These are phyloP conservation scores for Aechmea fasciata DNA, from an alignment of 176 grass and related monocot genomes.

Conservation along the genomic window DNA sequence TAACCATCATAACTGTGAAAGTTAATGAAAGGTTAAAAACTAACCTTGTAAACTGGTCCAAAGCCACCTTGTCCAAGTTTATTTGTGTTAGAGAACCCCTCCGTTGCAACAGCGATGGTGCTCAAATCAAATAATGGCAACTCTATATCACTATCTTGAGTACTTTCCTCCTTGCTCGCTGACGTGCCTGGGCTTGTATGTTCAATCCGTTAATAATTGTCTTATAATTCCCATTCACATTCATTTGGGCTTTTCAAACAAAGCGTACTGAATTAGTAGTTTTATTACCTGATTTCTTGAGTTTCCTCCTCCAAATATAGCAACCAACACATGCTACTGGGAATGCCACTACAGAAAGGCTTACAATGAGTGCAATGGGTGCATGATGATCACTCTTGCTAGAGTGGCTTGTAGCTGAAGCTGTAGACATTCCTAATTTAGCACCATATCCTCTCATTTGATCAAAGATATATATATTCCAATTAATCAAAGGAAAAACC, in stretches of 20 bases:
- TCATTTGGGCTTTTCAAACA: background rate
- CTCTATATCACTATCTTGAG: constrained; percentile 27
- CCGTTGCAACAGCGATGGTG: constrained; percentile 34
- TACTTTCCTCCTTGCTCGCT: constrained; percentile 29
- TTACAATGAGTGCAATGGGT: constrained; percentile 8
- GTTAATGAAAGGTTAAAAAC: background rate
- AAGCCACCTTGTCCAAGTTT: constrained; percentile 62
- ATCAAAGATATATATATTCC: no score
- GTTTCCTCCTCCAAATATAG: constrained; percentile 20
- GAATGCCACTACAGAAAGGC: constrained; percentile 12
- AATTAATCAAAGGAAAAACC: no score
- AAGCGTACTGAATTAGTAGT: background rate
- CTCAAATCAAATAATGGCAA: constrained; percentile 46
- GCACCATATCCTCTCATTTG: no score
- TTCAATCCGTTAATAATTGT: no score
- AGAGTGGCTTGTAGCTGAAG: constrained; percentile 15
- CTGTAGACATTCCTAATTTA: background rate
- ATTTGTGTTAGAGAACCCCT: constrained; percentile 48
- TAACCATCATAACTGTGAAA: no score
- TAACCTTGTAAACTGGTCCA: constrained; percentile 57
- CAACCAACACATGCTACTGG: constrained; percentile 22
- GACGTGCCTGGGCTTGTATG: constrained; percentile 24
- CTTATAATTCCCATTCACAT: no score
- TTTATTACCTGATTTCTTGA: constrained; percentile 26
- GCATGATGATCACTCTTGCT: background rate